phyloP scores from a whole-genome alignment of 805 yeast species.

The Schwanniomyces pseudopolymorphus region DNA sequence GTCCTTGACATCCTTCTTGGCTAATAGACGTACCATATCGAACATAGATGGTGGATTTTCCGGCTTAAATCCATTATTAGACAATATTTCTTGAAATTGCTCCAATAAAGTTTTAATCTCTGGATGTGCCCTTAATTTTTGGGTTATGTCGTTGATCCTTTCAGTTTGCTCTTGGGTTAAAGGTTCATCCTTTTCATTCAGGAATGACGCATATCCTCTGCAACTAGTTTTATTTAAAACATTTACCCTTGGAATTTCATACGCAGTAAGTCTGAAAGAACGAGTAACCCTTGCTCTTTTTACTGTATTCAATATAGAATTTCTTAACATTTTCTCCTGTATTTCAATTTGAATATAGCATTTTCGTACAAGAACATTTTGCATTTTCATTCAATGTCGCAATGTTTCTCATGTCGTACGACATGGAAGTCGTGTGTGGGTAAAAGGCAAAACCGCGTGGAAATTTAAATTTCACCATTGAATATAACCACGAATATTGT shows the following conservation, averaged over 20 bases:
- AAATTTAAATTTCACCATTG: neutral
- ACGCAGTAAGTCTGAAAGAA: neutral
- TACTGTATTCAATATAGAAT: neutral
- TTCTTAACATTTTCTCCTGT: neutral
- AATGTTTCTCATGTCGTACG: neutral
- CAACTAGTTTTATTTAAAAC: neutral
- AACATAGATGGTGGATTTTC: slow-evolving; percentile 33
- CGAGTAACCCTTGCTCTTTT: neutral
- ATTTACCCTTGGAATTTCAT: neutral
- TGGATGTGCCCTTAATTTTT: slow-evolving; percentile 22
- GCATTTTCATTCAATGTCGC: neutral
- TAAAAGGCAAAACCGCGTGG: neutral
- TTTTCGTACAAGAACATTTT: neutral
- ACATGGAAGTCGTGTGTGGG: neutral
- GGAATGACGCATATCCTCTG: slow-evolving; percentile 8
- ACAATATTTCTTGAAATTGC: slow-evolving; percentile 30
- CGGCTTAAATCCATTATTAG: slow-evolving; percentile 30
- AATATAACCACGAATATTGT: neutral
- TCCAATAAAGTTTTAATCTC: slow-evolving; percentile 27
- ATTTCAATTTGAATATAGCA: too few species aligned
- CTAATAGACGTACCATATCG: slow-evolving; percentile 35
- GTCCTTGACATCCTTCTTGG: slow-evolving; percentile 35
- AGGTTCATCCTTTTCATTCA: slow-evolving; percentile 7
- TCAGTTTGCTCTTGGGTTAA: slow-evolving; percentile 6
- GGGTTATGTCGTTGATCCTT: slow-evolving; percentile 14